phyloP scores from a whole-genome alignment of 2,329 filamentous ascomycete species.

The Ascochyta rabiei region DNA sequence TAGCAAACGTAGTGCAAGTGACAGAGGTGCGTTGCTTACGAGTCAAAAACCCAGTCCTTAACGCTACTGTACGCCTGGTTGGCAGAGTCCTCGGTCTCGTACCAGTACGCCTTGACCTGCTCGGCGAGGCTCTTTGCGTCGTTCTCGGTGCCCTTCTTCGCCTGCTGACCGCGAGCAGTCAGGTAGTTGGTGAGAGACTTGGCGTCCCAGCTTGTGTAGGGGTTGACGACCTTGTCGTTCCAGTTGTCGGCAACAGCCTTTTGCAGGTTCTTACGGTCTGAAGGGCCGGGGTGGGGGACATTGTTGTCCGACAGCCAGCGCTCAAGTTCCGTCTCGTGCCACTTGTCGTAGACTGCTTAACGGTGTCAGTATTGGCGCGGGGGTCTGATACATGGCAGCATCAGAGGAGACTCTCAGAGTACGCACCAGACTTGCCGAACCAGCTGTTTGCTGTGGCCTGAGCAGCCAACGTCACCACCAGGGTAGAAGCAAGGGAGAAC shows the following conservation, averaged over 20 bases:
- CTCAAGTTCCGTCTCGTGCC: conserved; percentile 97
- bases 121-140: conserved; percentile 71
- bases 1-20: conserved; percentile 34
- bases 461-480: conserved; percentile 74
- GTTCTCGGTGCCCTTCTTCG: conserved; percentile 68
- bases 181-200: conserved; percentile 72
- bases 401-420: conserved; percentile 25
- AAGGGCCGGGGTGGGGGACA: conserved; percentile 85
- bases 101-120: conserved; percentile 76
- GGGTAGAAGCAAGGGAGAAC: conserved; percentile 70
- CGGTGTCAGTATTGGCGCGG: conserved; percentile 26
- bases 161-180: conserved; percentile 71
- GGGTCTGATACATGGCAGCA: background rate
- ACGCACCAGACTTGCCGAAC: conserved; percentile 84
- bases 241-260: conserved; percentile 88
- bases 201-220: conserved; percentile 79
- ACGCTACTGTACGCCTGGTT: conserved; percentile 73
- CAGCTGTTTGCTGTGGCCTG: conserved; percentile 78
- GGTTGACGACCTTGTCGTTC: conserved; percentile 75
- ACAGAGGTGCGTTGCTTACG: conserved; percentile 51
- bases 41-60: conserved; percentile 91
- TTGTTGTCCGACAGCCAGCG: conserved; percentile 94
- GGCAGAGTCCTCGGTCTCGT: conserved; percentile 77
- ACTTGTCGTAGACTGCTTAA: conserved; percentile 88
- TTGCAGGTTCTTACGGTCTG: conserved; percentile 94